Evolutionary conservation across 2,329 filamentous ascomycete genomes (phyloP).

Genomic region (Ceratocystis papillata): DNA sequence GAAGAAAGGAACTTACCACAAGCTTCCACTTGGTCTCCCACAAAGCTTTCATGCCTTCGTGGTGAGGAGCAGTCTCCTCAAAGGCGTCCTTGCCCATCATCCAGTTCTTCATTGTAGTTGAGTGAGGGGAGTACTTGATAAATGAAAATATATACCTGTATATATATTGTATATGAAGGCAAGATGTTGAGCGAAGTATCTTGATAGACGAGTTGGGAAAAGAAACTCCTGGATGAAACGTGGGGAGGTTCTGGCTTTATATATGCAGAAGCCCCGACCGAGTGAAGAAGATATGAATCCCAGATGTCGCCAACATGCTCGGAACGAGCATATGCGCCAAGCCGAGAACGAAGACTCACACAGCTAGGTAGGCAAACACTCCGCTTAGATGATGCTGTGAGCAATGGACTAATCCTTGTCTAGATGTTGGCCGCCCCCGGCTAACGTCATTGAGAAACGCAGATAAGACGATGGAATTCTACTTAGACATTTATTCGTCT

Average conservation of each 20-base stretch:
- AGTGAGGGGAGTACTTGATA: background rate
- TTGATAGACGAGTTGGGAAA: too few species aligned
- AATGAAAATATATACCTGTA: too few species aligned
- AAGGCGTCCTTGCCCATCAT: conserved; percentile 37
- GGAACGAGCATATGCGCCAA: too few species aligned
- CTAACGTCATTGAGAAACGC: background rate
- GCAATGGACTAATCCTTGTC: too few species aligned
- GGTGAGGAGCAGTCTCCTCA: conserved; percentile 43
- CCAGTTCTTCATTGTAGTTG: conserved; percentile 29
- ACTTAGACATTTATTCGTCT: background rate
- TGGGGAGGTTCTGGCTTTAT: background rate
- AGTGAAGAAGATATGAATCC: background rate
- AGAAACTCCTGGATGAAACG: too few species aligned
- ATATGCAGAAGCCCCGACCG: background rate
- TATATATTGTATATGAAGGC: too few species aligned
- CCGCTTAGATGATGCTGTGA: too few species aligned
- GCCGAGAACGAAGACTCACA: too few species aligned
- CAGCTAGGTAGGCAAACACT: too few species aligned
- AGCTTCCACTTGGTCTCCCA: conserved; percentile 71
- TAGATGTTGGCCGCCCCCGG: background rate
- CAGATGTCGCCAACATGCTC: background rate
- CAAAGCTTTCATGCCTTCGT: conserved; percentile 48
- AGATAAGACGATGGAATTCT: background rate
- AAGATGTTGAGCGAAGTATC: too few species aligned
- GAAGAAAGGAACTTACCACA: conserved; percentile 39